Conservation (phyloP, 2,329 filamentous ascomycete species). For the Aspergillus calidoustus region DNA sequence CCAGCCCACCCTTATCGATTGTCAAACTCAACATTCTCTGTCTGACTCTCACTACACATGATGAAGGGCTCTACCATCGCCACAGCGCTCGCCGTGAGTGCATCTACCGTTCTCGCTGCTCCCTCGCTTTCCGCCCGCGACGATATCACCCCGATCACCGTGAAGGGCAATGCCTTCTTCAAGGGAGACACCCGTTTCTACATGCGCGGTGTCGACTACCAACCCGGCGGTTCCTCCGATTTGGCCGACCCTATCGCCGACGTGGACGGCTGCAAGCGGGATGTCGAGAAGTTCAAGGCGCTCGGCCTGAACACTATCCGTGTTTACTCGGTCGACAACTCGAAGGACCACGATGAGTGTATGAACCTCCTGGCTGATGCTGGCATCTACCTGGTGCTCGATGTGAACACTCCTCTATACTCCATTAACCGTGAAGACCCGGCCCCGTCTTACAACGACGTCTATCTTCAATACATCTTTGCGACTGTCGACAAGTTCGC, state of each 20-base stretch:
- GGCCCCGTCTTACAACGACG: conserved; percentile 79
- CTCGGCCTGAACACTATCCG: conserved; percentile 89
- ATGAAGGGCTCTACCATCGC: conserved; percentile 61
- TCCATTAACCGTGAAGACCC: conserved; percentile 80
- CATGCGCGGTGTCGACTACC: conserved; percentile 64
- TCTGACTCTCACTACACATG: conserved; percentile 26
- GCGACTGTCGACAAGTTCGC: conserved; percentile 84
- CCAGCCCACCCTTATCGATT: not conserved
- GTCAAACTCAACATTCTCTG: conserved; percentile 1
- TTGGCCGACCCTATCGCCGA: conserved; percentile 78
- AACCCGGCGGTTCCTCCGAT: conserved; percentile 67
- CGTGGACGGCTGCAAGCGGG: conserved; percentile 70
- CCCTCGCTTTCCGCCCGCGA: conserved; percentile 46
- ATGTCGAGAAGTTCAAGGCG: conserved; percentile 80
- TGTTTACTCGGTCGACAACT: conserved; percentile 92
- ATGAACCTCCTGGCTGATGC: conserved; percentile 81
- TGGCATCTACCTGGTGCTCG: conserved; percentile 88
- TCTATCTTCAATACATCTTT: conserved; percentile 84
- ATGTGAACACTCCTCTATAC: conserved; percentile 90
- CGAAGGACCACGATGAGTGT: conserved; percentile 77
- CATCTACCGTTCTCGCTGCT: conserved; percentile 52
- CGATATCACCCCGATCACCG: conserved; percentile 60
- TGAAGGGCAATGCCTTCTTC: conserved; percentile 71
- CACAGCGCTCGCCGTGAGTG: conserved; percentile 52
- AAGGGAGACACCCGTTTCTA: conserved; percentile 62